Conservation (phyloP, 495 filamentous ascomycete species). For the Niebla homalea region DNA sequence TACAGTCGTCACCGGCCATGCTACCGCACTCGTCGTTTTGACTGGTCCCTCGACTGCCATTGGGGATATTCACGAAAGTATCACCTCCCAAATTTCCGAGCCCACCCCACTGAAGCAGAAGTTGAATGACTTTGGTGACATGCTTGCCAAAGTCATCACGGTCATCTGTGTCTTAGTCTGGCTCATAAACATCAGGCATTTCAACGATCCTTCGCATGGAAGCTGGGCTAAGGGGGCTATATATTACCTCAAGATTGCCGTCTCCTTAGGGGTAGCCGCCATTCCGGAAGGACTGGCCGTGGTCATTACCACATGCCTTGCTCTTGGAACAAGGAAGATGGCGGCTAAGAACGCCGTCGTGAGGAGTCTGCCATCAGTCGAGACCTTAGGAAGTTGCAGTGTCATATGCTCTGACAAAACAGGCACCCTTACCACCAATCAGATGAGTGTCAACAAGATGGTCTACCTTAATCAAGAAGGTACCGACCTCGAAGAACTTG, state of each 20-base stretch:
- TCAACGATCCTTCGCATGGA: slow-evolving; percentile 85
- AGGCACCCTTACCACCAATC: slow-evolving; percentile 94
- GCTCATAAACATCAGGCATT: slow-evolving; percentile 96
- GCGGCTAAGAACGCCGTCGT: slow-evolving; percentile 96
- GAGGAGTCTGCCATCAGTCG: slow-evolving; percentile 87
- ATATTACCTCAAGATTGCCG: slow-evolving; percentile 99
- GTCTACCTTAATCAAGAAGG: slow-evolving; percentile 67
- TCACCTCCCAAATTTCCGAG: slow-evolving; percentile 93
- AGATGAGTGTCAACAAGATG: slow-evolving; percentile 96
- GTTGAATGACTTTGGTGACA: slow-evolving; percentile 94
- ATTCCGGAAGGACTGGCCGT: slow-evolving; percentile 96
- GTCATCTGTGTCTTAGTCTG: slow-evolving; percentile 93
- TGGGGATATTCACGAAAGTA: slow-evolving; percentile 97
- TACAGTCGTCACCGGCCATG: slow-evolving; percentile 88
- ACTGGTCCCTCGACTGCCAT: slow-evolving; percentile 90
- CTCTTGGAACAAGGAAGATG: slow-evolving; percentile 94
- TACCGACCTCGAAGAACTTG: slow-evolving; percentile 67
- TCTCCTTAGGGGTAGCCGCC: slow-evolving; percentile 93
- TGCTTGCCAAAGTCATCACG: slow-evolving; percentile 93
- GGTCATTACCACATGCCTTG: slow-evolving; percentile 94
- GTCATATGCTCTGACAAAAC: slow-evolving; percentile 99
- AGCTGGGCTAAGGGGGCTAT: slow-evolving; percentile 97
- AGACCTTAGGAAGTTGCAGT: slow-evolving; percentile 97
- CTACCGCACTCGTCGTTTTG: slow-evolving; percentile 80
- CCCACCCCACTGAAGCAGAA: slow-evolving; percentile 97